phyloP scores from a whole-genome alignment of 768 basidiomycete species.

The Pulveroboletus ravenelii region DNA sequence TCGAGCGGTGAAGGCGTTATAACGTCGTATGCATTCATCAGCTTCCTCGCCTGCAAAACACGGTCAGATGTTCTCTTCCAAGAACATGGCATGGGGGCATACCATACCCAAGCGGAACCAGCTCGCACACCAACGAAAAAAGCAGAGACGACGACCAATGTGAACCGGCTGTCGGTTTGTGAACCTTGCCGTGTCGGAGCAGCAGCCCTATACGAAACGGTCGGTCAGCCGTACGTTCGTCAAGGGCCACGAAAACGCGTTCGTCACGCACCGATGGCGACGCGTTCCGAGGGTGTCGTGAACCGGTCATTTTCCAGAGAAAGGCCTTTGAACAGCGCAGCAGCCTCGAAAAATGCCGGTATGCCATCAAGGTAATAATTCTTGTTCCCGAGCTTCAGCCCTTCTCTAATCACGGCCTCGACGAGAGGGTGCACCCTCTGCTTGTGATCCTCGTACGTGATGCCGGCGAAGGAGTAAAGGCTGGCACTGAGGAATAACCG shows the following conservation, averaged over 20 bases:
- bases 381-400: constrained; percentile 76
- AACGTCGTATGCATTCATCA: constrained; percentile 47
- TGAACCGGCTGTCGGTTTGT: constrained; percentile 55
- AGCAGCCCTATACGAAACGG: constrained; percentile 47
- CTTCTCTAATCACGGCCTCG: constrained; percentile 73
- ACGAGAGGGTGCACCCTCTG: constrained; percentile 54
- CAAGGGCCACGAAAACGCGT: not conserved
- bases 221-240: not conserved
- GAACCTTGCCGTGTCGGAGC: constrained; percentile 62
- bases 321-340: constrained; percentile 34
- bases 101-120: constrained; percentile 51
- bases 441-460: constrained; percentile 62
- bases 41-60: constrained; percentile 40
- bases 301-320: constrained; percentile 34
- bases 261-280: constrained; percentile 48
- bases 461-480: constrained; percentile 62
- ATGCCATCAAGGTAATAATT: constrained; percentile 76
- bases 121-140: constrained; percentile 72
- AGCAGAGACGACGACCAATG: constrained; percentile 70
- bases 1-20: constrained; percentile 59
- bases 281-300: constrained; percentile 43
- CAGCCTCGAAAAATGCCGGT: constrained; percentile 58
- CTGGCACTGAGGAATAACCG: constrained; percentile 78
- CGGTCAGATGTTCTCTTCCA: not conserved
- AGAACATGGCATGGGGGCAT: constrained; percentile 2